These are phyloP conservation scores for Tetradesmus obliquus DNA, from an alignment of 139 green algal genomes.

Conservation along the genomic window DNA sequence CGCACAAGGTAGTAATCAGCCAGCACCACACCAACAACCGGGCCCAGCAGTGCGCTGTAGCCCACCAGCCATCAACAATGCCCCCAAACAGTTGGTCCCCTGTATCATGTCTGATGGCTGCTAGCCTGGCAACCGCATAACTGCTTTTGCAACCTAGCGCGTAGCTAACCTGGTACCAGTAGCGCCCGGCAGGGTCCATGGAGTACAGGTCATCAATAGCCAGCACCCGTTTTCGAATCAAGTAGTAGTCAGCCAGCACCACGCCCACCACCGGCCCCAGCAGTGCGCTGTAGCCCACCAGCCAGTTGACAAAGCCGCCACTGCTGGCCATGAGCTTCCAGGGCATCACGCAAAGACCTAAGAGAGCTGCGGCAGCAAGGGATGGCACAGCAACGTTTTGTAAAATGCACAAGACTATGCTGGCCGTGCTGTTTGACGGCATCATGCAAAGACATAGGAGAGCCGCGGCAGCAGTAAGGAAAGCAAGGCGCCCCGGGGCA, in stretches of 20 bases:
- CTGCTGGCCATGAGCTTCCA: constrained; percentile 53
- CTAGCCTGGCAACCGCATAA: no score
- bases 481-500: no score
- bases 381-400: no score
- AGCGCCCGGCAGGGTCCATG: constrained; percentile 27
- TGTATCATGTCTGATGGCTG: no score
- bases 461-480: no score
- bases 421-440: background rate
- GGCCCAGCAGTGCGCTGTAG: constrained; percentile 77
- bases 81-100: constrained; percentile 21
- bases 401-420: no score
- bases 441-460: no score
- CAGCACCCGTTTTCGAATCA: constrained; percentile 64
- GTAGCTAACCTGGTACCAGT: constrained; percentile 69
- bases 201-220: constrained; percentile 76
- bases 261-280: constrained; percentile 58
- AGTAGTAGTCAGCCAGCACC: constrained; percentile 78
- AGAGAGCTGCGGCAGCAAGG: background rate
- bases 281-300: constrained; percentile 80
- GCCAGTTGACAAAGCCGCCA: constrained; percentile 82
- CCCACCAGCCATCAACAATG: constrained; percentile 85
- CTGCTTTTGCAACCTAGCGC: no score
- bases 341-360: constrained; percentile 32
- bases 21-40: constrained; percentile 50
- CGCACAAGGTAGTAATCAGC: constrained; percentile 83